Evolutionary conservation across 108 stramenopile species (phyloP), one percentile per base, ranked within the genome.

Genomic region (Cyclotella baltica): DNA sequence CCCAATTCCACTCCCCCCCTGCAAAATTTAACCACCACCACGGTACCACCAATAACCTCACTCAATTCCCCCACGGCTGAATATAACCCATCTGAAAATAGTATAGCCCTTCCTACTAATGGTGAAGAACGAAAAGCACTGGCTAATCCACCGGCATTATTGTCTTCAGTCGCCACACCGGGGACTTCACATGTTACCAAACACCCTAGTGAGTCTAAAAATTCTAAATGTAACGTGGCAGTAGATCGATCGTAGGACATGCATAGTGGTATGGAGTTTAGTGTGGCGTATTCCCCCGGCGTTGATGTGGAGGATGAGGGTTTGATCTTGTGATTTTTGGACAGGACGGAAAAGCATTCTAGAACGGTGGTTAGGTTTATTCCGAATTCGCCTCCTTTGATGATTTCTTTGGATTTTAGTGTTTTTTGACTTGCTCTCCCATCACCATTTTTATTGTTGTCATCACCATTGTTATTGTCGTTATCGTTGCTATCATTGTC

Each of bases 341-440:
- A 82, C 0, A 92, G 70, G 11, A 88, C 61, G 4, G 80, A 77
- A 46, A 92, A 77, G 38, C 89, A 89, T 65, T 88, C 89, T 64
- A 92, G 38, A 0, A 92, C 81, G 0, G 86, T 87, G 0, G 87
- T 85, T 3, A 92, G 61, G 67, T 88, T 92, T 68, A 92, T 70
- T 19, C 82, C 85, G 50, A 92, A 91, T 67, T 89, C 83, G 0
- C 84, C 85, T 8, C 87, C 85, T 27, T 67, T 57, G 29, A 81
- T 73, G 15, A 70, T 64, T 48, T 83, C 83, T 29, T 76, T 80
- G 8, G 75, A 48, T 40, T 48, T 47, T 29, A 22, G 15, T 10
- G 57, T 31, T 29, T 62, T 28, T 62, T 73, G 47, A 15, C 37
- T 33, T 2, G n/a, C 64, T 1, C n/a, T n/a, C n/a, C 46, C 40